Percentiles rank a stretch among this genome's conserved stretches.
phyloP scores from a whole-genome alignment of 2,329 filamentous ascomycete species.

The Calonectria hongkongensis region DNA sequence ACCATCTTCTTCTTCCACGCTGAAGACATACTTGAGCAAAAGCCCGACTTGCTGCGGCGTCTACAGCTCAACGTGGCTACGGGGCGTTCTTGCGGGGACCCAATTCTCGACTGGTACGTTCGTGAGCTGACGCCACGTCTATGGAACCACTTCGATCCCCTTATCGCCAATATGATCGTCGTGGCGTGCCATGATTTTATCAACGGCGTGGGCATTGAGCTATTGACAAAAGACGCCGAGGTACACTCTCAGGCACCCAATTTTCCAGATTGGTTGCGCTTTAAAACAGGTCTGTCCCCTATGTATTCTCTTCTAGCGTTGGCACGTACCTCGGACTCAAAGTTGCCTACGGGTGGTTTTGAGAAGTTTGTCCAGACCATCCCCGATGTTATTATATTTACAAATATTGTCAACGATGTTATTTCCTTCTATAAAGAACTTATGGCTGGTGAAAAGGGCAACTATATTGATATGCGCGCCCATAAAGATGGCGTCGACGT shows the following conservation, averaged over 20 bases:
- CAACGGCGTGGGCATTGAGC: conserved; percentile 3
- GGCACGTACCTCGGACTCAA: conserved; percentile 7
- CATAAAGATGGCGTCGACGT: conserved; percentile 35
- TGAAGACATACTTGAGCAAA: conserved; percentile 1
- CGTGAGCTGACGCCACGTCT: not conserved
- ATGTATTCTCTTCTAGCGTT: conserved; percentile 40
- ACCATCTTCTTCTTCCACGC: conserved; percentile 15
- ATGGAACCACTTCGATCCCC: conserved; percentile 4
- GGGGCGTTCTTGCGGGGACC: not conserved
- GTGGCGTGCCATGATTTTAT: conserved; percentile 5
- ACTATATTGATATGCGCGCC: conserved; percentile 38
- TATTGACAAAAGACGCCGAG: not conserved
- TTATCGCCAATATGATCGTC: conserved; percentile 11
- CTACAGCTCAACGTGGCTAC: conserved; percentile 1
- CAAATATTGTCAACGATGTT: conserved; percentile 41
- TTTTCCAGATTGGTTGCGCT: conserved; percentile 40
- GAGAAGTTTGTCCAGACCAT: conserved; percentile 27
- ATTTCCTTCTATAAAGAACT: conserved; percentile 41
- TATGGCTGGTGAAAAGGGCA: conserved; percentile 36
- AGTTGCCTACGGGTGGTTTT: not conserved
- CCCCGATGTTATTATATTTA: conserved; percentile 38
- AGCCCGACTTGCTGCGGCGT: not conserved
- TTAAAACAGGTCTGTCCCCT: conserved; percentile 39
- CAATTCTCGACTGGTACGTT: conserved; percentile 10
- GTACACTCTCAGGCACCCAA: conserved; percentile 18